Base-by-base conservation (phyloP, 2,329 filamentous ascomycete species). In the Eurotiales sp. region DNA sequence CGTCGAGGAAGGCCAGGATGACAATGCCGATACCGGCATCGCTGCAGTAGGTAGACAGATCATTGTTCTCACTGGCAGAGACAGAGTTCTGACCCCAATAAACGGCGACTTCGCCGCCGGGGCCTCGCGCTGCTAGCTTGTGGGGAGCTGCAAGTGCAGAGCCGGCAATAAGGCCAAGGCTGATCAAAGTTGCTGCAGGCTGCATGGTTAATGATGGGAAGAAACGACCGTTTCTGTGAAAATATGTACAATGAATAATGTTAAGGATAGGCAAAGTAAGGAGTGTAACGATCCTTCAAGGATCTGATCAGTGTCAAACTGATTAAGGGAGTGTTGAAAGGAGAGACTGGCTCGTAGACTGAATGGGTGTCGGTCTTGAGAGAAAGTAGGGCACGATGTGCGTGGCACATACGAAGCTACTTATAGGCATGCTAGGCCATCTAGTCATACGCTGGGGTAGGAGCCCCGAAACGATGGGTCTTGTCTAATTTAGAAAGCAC, bases 1-100 rank as follows among this genome's bases (percentile, higher is more conserved):
- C 51, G 58, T 72, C 73, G 7, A 77, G 55, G 56, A 76, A 76
- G 11, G 72, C 61, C 8, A 77, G 61, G 1, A 75, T 70, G 17
- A 77, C 59, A 27, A 76, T 66, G 53, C 76, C 70, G 45, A 76
- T 69, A 6, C 71, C 71, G 0, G 70, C 55, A 8, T 59, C 59
- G 11, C 61, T 67, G 54, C 72, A 76, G 59, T 75, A 75, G 4
- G 51, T 42, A 3, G 46, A 50, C 3, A 53, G 34, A 14, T 53
- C 51, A 19, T 53, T 53, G 15, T 53, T 50, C 25, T 53, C 51
- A n/a, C 32, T 46, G 10, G 46, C 47, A 15, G 39, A 46, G 27
- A 25, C 40, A 8, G 46, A 25, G 27, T 53, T 50, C 19, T 53
- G 51, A 19, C 51, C 51, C 51, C 51, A 53, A 36, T 53, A 53